Conservation (phyloP, 768 basidiomycete genomes). For the Floccularia luteovirens region DNA sequence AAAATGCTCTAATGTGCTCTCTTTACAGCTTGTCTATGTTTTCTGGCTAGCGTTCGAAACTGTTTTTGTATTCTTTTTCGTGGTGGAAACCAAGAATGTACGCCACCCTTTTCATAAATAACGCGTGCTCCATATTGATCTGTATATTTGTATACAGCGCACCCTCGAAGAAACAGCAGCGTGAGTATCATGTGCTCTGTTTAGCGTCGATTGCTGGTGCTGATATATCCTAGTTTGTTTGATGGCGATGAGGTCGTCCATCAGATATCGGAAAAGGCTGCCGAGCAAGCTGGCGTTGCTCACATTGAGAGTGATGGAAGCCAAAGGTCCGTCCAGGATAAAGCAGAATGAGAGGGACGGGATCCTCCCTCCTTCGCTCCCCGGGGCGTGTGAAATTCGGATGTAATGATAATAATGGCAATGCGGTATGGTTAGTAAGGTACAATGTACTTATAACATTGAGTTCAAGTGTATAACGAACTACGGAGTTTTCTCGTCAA, state of each 20-base stretch:
- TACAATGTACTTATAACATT: background rate
- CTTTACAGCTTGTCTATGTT: slow-evolving; percentile 35
- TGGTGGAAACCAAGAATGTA: slow-evolving; percentile 45
- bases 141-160: slow-evolving; percentile 17
- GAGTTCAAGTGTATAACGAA: too few species aligned
- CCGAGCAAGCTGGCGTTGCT: slow-evolving; percentile 12
- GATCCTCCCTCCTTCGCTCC: slow-evolving; percentile 4
- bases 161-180: slow-evolving; percentile 60
- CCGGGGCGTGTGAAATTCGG: background rate
- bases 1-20: background rate
- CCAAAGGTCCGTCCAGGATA: slow-evolving; percentile 10
- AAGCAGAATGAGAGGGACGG: slow-evolving; percentile 7
- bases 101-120: slow-evolving; percentile 2
- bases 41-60: slow-evolving; percentile 49
- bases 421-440: background rate
- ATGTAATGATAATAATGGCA: background rate
- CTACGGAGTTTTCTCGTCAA: too few species aligned
- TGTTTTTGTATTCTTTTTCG: slow-evolving; percentile 42
- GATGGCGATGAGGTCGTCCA: slow-evolving; percentile 45
- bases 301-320: slow-evolving; percentile 9
- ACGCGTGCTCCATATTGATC: background rate
- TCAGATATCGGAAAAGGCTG: slow-evolving; percentile 20
- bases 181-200: slow-evolving; percentile 7
- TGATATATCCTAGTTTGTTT: slow-evolving; percentile 28
- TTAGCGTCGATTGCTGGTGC: background rate